Percentiles rank a stretch among this genome's conserved stretches.
These are phyloP conservation scores for Raphanus raphanistrum DNA, from an alignment of 345 rosid genomes.

Conservation along the genomic window DNA sequence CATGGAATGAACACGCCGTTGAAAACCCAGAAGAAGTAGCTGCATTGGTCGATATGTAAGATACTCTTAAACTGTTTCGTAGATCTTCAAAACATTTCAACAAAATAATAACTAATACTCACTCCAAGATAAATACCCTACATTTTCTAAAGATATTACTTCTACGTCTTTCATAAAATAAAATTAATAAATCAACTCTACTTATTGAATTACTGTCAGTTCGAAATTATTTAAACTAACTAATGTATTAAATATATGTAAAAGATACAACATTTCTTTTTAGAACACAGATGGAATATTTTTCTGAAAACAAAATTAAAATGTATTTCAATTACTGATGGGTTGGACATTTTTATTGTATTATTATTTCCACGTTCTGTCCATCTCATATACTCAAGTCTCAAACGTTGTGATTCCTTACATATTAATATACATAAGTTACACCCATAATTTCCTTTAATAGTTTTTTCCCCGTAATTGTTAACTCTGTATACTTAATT, in stretches of 20 bases:
- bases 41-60: slow-evolving; percentile 44
- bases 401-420: background rate
- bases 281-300: background rate
- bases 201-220: background rate
- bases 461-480: slow-evolving; percentile 2
- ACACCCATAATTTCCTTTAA: background rate
- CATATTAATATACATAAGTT: background rate
- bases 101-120: background rate
- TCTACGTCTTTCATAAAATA: background rate
- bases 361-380: background rate
- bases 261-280: background rate
- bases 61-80: background rate
- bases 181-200: background rate
- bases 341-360: background rate
- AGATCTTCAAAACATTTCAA: background rate
- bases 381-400: background rate
- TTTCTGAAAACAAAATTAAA: background rate
- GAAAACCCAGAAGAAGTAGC: slow-evolving; percentile 72
- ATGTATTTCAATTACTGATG: background rate
- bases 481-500: background rate
- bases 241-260: background rate
- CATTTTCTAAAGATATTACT: background rate
- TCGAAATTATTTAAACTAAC: background rate
- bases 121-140: background rate
- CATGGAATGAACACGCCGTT: slow-evolving; percentile 60